phyloP scores from a whole-genome alignment of 768 basidiomycete species.

The Lactarius vividus region DNA sequence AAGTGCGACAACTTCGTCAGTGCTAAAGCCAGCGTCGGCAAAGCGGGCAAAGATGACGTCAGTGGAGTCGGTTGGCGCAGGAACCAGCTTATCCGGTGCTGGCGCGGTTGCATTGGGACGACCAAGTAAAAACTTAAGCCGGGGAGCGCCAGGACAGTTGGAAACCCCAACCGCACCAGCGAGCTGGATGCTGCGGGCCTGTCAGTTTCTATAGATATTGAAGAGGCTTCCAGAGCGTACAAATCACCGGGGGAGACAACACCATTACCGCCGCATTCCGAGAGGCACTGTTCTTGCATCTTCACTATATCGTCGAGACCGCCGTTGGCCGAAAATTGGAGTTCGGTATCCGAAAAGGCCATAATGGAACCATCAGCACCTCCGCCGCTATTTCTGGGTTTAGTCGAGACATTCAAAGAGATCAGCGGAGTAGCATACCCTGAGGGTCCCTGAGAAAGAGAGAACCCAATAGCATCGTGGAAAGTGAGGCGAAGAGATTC shows the following conservation, averaged over 20 bases:
- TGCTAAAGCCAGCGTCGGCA: constrained; percentile 37
- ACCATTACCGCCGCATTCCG: constrained; percentile 36
- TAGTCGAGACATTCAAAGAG: background rate
- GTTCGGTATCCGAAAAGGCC: constrained; percentile 44
- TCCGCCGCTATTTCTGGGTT: constrained; percentile 28
- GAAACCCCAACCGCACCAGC: constrained; percentile 37
- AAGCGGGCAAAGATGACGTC: constrained; percentile 34
- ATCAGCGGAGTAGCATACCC: constrained; percentile 20
- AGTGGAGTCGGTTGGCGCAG: constrained; percentile 34
- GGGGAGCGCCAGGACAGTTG: constrained; percentile 43
- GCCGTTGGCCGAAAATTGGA: constrained; percentile 42
- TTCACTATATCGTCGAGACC: constrained; percentile 44
- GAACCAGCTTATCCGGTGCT: constrained; percentile 35
- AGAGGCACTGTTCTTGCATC: constrained; percentile 37
- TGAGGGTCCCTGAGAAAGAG: constrained; percentile 21
- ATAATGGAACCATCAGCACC: constrained; percentile 50
- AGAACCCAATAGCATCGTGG: constrained; percentile 31
- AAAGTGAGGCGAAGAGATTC: constrained; percentile 33
- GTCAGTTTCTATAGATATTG: background rate
- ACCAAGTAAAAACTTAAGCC: constrained; percentile 40
- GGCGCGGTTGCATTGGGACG: constrained; percentile 34
- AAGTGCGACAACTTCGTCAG: constrained; percentile 37
- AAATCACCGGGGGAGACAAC: constrained; percentile 44
- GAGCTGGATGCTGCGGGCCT: constrained; percentile 35
- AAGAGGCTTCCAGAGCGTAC: constrained; percentile 32